phyloP scores from a whole-genome alignment of 345 rosid genomes.

The Boechera retrofracta region DNA sequence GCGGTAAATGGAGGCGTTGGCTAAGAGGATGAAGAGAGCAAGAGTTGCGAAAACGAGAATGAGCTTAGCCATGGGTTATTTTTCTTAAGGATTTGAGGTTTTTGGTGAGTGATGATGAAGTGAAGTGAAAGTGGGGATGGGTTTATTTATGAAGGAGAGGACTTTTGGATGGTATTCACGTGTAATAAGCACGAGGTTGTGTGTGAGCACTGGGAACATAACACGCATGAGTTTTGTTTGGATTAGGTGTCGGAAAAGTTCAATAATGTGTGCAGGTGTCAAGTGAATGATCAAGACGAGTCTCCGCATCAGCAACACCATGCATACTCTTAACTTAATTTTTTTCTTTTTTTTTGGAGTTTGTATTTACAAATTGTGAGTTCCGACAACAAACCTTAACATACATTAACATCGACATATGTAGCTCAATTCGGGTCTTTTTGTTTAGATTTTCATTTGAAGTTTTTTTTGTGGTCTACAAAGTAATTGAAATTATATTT shows the following conservation, averaged over 20 bases:
- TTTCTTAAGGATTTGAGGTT: not conserved
- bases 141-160: conserved; percentile 22
- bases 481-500: too few species aligned
- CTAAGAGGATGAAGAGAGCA: conserved; percentile 27
- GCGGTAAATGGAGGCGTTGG: conserved; percentile 33
- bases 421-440: not conserved
- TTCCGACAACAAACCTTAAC: not conserved
- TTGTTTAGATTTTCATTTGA: too few species aligned
- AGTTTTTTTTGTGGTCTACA: too few species aligned
- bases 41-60: conserved; percentile 21
- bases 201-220: conserved; percentile 3
- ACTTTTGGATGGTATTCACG: conserved; percentile 21
- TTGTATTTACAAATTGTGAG: not conserved
- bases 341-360: not conserved
- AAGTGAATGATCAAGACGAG: conserved; percentile 24
- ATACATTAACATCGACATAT: not conserved
- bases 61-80: conserved; percentile 21
- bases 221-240: conserved; percentile 22
- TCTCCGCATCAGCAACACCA: conserved; percentile 13
- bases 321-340: not conserved
- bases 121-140: not conserved
- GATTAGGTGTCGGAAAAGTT: conserved; percentile 23
- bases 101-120: conserved; percentile 8
- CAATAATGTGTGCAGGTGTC: conserved; percentile 1
- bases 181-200: conserved; percentile 14